Evolutionary conservation across 1,284 basidiomycete genomes (phyloP), one percentile per base, ranked within the genome.

Genomic region (Schizophyllum amplum): DNA sequence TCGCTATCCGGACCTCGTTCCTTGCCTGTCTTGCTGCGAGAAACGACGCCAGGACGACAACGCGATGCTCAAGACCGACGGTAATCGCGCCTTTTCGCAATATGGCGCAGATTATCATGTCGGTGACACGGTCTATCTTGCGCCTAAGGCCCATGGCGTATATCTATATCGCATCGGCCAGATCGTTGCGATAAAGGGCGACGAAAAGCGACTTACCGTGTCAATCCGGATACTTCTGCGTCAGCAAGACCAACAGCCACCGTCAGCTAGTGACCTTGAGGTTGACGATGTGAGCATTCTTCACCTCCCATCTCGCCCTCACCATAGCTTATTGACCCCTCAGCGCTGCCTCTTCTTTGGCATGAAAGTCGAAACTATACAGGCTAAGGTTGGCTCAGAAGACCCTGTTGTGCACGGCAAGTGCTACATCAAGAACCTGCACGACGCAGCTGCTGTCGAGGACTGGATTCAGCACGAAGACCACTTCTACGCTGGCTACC

Each of bases 161-260:
- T 3, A 42, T 42, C 17, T 42, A 9, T 42, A 42, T 42, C 33
- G 33, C 33, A 42, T 42, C 7, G 33, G 33, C 13, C 7, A 13
- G 33, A 42, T 42, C 33, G 17, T 17, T 3, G 33, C 33, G 33
- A 42, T 42, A 9, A 42, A 17, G 17, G 33, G 33, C 7, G 17
- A 42, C 11, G 33, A 17, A 13, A 9, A 9, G 7, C 11, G 13
- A 13, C 33, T 42, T 9, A 13, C 33, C 33, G 33, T 42, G 17
- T 42, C 33, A 9, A 9, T 42, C 13, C 33, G 57, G 59, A 24
- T 53, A 42, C 13, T 4, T n/a, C 0, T 60, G 58, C 20, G 61
- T 58, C 23, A 24, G 27, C 1, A 26, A 20, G 1, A 2, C 27
- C 11, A 7, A 21, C 24, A 5, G 1, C 52, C 3, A 15, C 13